Conservation (phyloP, 1,284 basidiomycete genomes). For the Cryptococcus maquisensis region DNA sequence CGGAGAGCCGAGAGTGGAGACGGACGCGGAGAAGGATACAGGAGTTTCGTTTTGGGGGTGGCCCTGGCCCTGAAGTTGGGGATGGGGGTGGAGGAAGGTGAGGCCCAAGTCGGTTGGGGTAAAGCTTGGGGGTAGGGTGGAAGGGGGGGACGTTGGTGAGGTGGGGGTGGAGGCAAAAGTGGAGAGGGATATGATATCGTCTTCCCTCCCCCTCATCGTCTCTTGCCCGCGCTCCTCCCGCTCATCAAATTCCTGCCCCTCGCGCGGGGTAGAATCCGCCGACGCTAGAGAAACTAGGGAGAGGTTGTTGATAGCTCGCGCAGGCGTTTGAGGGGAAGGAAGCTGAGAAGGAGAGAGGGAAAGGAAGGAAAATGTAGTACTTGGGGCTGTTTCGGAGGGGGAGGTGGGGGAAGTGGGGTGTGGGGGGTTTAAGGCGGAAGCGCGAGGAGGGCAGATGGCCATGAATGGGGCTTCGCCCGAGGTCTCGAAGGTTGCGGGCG, state of each 20-base stretch:
- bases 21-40: not conserved
- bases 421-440: not conserved
- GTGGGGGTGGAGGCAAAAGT: slow-evolving; percentile 3
- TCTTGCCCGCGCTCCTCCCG: not conserved
- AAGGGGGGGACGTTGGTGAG: slow-evolving; percentile 26
- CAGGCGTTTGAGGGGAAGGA: not conserved
- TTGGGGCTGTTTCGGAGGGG: not conserved
- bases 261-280: too few relatives aligned
- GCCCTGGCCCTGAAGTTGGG: too few relatives aligned
- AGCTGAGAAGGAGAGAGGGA: slow-evolving; percentile 25
- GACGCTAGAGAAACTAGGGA: not conserved
- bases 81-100: not conserved
- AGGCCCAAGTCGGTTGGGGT: not conserved
- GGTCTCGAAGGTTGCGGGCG: slow-evolving; percentile 3
- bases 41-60: too few relatives aligned
- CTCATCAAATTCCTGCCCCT: not conserved
- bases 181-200: slow-evolving; percentile 17
- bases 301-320: not conserved
- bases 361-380: slow-evolving; percentile 26
- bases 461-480: not conserved
- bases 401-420: not conserved
- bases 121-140: slow-evolving; percentile 15
- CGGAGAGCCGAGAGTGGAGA: not conserved
- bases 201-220: too few relatives aligned
- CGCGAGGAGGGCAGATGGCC: not conserved